phyloP scores from a whole-genome alignment of 805 yeast genomes.

The Monosporozyma aquatica region DNA sequence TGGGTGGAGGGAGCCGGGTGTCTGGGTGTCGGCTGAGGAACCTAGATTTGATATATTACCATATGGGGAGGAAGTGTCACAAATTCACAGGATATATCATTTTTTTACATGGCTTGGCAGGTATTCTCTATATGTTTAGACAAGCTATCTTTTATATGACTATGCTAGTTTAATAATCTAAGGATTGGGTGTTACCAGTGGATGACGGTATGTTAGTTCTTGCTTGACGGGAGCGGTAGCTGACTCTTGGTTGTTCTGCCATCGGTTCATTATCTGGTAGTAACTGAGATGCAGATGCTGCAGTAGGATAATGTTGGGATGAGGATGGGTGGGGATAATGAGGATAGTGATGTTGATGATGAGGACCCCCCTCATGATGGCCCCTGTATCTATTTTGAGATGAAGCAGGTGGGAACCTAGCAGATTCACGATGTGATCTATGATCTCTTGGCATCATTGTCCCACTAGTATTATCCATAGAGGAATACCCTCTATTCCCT shows the following conservation, averaged over 20 bases:
- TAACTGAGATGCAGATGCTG: not conserved
- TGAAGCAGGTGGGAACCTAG: not conserved
- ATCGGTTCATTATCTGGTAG: not conserved
- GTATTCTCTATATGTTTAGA: too few relatives aligned
- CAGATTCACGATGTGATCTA: not conserved
- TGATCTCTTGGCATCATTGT: too few relatives aligned
- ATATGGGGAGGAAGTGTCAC: too few relatives aligned
- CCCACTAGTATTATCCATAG: too few relatives aligned
- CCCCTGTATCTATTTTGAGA: not conserved
- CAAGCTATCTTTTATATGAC: too few relatives aligned
- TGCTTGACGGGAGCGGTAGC: slow-evolving; percentile 4
- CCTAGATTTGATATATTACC: too few relatives aligned
- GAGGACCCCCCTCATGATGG: not conserved
- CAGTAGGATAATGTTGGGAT: too few relatives aligned
- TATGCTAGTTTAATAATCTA: slow-evolving; percentile 3
- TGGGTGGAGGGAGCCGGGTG: not conserved
- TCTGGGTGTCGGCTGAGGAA: not conserved
- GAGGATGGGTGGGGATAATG: too few relatives aligned
- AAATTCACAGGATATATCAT: too few relatives aligned
- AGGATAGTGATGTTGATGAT: too few relatives aligned
- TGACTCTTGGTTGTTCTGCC: not conserved
- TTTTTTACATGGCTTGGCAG: too few relatives aligned
- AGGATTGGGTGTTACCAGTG: slow-evolving; percentile 6
- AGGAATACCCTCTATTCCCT: slow-evolving; percentile 59
- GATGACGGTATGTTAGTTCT: slow-evolving; percentile 11